Evolutionary conservation across 2,329 filamentous ascomycete species (phyloP), one percentile per base, ranked within the genome.

Genomic region (Monosporascus sp.): DNA sequence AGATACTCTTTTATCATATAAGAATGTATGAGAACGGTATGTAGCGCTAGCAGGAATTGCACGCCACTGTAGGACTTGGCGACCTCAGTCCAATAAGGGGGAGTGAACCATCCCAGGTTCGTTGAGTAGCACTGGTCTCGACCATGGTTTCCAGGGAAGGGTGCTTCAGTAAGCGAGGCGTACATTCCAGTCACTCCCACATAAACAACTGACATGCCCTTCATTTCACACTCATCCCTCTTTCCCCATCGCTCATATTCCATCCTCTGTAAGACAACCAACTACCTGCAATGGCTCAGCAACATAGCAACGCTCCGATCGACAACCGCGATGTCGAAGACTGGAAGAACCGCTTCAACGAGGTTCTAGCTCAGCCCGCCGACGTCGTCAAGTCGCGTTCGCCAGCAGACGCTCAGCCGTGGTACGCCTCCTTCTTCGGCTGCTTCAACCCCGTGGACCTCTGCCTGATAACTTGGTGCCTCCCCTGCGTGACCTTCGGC

Each of bases 401-500:
- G 1, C 65, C 73, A 14, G 67, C 64, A 22, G 60, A 59, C 24
- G 57, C 75, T 0, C 65, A 71, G 59, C 53, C 71, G 9, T 79
- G 75, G 75, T 59, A 59, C 56, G 64, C 64, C 45, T 58, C 67
- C 50, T 72, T 78, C 62, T 78, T 76, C 46, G 69, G 69, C 53
- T 79, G 75, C 70, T 74, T 72, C 64, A 68, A 57, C 55, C 76
- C 76, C 24, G 66, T 77, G 50, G 70, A 73, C 50, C 68, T 70
- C 1, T 78, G 76, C 62, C 57, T 76, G n/a, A 66, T 77, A 50
- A 71, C 72, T 17, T 79, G 69, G 58, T 78, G 71, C 56, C 56
- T 76, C 26, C 76, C 76, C 2, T 79, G 76, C 56, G 66, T 78
- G 34, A 76, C 74, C 36, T 79, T 77, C 48, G 75, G 75, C 64